Base-by-base conservation (phyloP, 495 filamentous ascomycete species). In the Trypethelium eluteriae region DNA sequence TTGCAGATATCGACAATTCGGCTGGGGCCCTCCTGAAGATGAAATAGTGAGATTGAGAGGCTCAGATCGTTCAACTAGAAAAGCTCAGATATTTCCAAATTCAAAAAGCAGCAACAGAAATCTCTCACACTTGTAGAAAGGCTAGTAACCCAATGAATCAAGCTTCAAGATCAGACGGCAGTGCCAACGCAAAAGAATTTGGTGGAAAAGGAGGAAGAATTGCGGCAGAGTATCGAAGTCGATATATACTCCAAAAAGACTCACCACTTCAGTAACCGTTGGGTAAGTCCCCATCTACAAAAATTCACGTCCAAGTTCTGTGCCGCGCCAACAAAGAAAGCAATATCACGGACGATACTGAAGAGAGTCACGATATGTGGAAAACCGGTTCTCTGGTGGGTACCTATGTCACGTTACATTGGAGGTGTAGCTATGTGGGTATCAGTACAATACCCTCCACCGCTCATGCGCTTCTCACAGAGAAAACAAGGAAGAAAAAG, bases 381-480 rank as follows among this genome's bases (percentile, higher is more conserved):
- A 53, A 53, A 46, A 7, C 41, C 41, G 41, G 41, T 46, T 46
- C 16, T 46, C 25, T 25, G 25, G 25, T 25, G 25, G 25, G 25
- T 46, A 46, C 49, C 16, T 53, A 53, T 53, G n/a, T 25, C 25
- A 25, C 25, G 25, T 25, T 25, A 25, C 25, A 25, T 59, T 59
- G 25, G 18, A 59, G 53, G 7, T 36, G 53, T 32, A 59, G 53
- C 53, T 36, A 59, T 59, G 53, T 59, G 53, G 53, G 53, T 35
- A 59, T 59, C 53, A 59, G 53, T 4, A 59, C 53, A 35, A 59
- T 35, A 35, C 53, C 53, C 53, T 59, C 53, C 53, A 36, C 53
- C 14, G 18, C 53, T 36, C 32, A 59, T n/a, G 18, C 11, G 25
- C 25, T 25, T 25, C 25, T 25, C 25, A 25, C 25, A 25, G 25